Evolutionary conservation across 257 asterid genomes (phyloP).

Genomic region (Lithospermum erythrorhizon): DNA sequence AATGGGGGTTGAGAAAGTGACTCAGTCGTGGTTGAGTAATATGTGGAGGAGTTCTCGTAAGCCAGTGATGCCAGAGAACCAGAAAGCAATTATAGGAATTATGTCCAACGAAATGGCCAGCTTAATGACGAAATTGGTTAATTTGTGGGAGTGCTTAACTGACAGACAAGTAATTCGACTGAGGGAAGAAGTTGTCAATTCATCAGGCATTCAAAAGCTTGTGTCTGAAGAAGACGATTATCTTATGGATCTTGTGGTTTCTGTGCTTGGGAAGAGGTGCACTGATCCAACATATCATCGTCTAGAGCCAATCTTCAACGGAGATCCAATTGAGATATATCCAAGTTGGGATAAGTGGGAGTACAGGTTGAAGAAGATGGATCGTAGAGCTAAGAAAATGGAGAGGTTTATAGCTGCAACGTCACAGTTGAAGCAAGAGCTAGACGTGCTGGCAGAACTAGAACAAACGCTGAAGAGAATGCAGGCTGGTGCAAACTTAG

Average conservation of each 20-base stretch:
- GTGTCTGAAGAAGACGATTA: constrained; percentile 50
- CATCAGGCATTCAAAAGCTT: constrained; percentile 58
- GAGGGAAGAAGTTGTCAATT: constrained; percentile 50
- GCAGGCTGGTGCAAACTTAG: constrained; percentile 37
- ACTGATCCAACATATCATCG: constrained; percentile 41
- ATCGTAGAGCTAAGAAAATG: constrained; percentile 78
- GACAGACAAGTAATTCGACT: constrained; percentile 44
- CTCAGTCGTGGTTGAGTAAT: constrained; percentile 49
- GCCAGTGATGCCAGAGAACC: constrained; percentile 38
- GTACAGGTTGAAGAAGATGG: constrained; percentile 67
- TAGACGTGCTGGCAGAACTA: constrained; percentile 64
- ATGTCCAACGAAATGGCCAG: constrained; percentile 64
- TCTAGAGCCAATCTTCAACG: constrained; percentile 35
- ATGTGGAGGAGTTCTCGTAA: constrained; percentile 62
- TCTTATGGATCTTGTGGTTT: constrained; percentile 59
- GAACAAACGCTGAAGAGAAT: constrained; percentile 66
- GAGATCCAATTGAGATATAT: constrained; percentile 36
- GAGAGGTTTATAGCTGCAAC: constrained; percentile 65
- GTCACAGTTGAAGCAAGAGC: constrained; percentile 61
- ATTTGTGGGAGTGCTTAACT: constrained; percentile 57
- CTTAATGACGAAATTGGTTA: constrained; percentile 68
- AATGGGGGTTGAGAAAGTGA: constrained; percentile 50
- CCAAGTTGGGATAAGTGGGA: constrained; percentile 45
- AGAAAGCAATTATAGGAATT: constrained; percentile 45
- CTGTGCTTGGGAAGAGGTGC: constrained; percentile 64